These are phyloP conservation scores for Saccharum spontaneum DNA, from an alignment of 176 grass and related monocot species.

Conservation along the genomic window DNA sequence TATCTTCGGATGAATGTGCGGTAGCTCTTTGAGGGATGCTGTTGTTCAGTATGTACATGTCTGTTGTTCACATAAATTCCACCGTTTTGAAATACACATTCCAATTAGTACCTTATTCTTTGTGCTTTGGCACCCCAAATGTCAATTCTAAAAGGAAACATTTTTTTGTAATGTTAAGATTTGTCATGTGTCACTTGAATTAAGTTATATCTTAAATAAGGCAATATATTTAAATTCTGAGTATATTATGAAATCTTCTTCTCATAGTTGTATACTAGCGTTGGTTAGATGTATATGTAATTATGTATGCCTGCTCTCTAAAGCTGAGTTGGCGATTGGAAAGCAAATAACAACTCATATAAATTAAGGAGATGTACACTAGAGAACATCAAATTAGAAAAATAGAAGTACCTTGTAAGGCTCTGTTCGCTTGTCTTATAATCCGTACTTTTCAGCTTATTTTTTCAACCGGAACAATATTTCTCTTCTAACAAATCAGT, in stretches of 20 bases:
- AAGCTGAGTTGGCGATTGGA: background rate
- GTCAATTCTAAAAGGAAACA: background rate
- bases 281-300: background rate
- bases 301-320: background rate
- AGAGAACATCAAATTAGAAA: background rate
- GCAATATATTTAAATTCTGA: background rate
- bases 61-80: conserved; percentile 24
- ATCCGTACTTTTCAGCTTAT: too few species aligned
- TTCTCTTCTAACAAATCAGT: too few species aligned
- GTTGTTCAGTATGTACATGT: conserved; percentile 45
- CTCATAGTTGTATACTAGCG: background rate
- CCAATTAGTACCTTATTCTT: background rate
- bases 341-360: background rate
- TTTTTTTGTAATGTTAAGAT: background rate
- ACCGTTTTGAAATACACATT: conserved; percentile 25
- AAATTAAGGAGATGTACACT: background rate
- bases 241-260: background rate
- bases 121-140: background rate
- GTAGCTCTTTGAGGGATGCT: conserved; percentile 34
- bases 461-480: too few species aligned
- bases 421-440: too few species aligned
- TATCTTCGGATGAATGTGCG: conserved; percentile 62
- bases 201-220: background rate
- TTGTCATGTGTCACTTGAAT: background rate
- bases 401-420: background rate